Evolutionary conservation across 2,329 filamentous ascomycete genomes (phyloP).

Genomic region (Coniochaeta sp.): DNA sequence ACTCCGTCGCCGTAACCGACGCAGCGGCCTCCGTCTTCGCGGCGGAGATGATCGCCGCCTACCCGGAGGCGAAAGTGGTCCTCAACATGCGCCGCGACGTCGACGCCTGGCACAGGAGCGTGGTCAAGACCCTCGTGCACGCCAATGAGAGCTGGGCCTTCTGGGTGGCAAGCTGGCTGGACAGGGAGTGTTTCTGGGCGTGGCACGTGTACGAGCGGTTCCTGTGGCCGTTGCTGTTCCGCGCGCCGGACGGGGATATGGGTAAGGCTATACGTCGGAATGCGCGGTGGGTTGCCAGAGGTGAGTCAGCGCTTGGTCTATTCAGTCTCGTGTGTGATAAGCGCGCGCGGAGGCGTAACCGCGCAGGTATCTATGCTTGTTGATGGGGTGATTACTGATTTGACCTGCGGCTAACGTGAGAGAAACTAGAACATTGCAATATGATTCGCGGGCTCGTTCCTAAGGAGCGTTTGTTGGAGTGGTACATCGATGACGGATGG

Average conservation of each 20-base stretch:
- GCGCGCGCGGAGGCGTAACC: too few relatives aligned
- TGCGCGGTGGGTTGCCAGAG: conserved; percentile 18
- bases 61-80: conserved; percentile 13
- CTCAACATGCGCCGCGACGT: conserved; percentile 27
- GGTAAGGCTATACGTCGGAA: conserved; percentile 16
- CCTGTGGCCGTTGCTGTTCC: conserved; percentile 20
- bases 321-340: too few relatives aligned
- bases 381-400: neutral
- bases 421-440: conserved; percentile 18
- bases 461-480: conserved; percentile 26
- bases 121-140: conserved; percentile 16
- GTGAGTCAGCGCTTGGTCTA: conserved; percentile 8
- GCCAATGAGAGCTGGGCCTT: conserved; percentile 18
- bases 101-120: conserved; percentile 29
- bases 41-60: conserved; percentile 32
- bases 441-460: conserved; percentile 26
- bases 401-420: conserved; percentile 1
- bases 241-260: conserved; percentile 19
- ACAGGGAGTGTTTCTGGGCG: conserved; percentile 22
- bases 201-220: conserved; percentile 22
- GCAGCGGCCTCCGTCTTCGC: conserved; percentile 22
- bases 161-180: conserved; percentile 18
- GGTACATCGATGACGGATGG: conserved; percentile 29
- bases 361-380: too few relatives aligned
- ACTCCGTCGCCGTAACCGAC: conserved; percentile 14